A percentile compares a stretch with the other conserved stretches of the same genome.
Evolutionary conservation across 2,329 filamentous ascomycete species (phyloP).

Genomic region (Epichloe sylvatica): DNA sequence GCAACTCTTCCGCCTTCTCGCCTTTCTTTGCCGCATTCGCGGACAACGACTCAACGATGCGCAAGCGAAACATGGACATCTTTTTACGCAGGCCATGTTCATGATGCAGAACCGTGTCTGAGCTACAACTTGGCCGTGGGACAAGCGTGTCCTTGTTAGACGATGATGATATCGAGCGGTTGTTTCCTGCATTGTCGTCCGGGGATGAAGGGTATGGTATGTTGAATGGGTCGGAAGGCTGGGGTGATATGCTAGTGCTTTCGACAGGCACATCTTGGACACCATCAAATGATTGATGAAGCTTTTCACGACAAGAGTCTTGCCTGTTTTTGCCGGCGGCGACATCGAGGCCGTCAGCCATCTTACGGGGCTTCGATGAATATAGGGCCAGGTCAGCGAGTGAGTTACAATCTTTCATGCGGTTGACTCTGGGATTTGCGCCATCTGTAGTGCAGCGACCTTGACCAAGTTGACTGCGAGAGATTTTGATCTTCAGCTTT

Average conservation of each 20-base stretch:
- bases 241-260: conserved; percentile 8
- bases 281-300: conserved; percentile 2
- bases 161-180: conserved; percentile 6
- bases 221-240: conserved; percentile 21
- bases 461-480: conserved; percentile 16
- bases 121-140: conserved; percentile 7
- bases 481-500: conserved; percentile 21
- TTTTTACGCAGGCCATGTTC: conserved; percentile 15
- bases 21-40: conserved; percentile 7
- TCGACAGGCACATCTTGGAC: conserved; percentile 4
- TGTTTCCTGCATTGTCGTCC: conserved; percentile 5
- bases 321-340: neutral
- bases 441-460: conserved; percentile 6
- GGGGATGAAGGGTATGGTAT: conserved; percentile 18
- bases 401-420: conserved; percentile 20
- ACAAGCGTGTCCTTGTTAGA: conserved; percentile 5
- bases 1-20: conserved; percentile 3
- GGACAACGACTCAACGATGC: conserved; percentile 8
- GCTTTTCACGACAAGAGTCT: neutral
- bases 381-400: conserved; percentile 16
- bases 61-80: conserved; percentile 18
- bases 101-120: neutral
- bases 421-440: conserved; percentile 10
- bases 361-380: conserved; percentile 4
- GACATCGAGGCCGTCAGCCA: neutral